Evolutionary conservation across 139 green algal genomes (phyloP), one percentile per base, ranked within the genome.

Genomic region (Chara braunii): DNA sequence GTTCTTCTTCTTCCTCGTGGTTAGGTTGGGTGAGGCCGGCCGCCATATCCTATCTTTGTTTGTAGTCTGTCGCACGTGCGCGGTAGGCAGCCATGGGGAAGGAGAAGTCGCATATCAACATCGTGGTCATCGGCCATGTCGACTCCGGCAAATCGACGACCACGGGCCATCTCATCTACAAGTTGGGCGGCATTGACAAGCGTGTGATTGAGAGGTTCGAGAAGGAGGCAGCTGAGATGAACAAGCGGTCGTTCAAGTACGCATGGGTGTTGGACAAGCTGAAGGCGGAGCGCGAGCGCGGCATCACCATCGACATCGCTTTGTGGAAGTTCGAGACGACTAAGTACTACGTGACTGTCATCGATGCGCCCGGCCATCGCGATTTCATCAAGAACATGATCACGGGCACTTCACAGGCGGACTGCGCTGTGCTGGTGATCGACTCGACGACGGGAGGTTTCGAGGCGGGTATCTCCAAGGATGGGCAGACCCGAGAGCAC

Each of bases 321-420:
- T 94, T 91, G 83, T 95, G 95, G 90, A 91, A 99, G 91, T 97
- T 99, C 86, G 94, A 94, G 86, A 99, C 93, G 2, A 85, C 88
- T 32, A 95, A 92, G 58, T 98, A 87, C 78, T 89, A 97, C 88
- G 97, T 92, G 89, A 99, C 93, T 68, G 86, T 83, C 45, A 84
- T 84, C 56, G 78, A 84, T 53, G 75, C 78, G 31, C 78, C 79
- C 26, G 87, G 92, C 68, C 92, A 97, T 81, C 77, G 92, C 43
- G 93, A 99, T 81, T 99, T 99, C 86, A 98, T 98, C 83, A 99
- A 99, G 91, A 99, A 99, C 87, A 99, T 99, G 93, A 99, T 99
- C 82, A 95, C 92, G 57, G 93, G 91, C 66, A 74, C 62, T 29
- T 68, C 62, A 23, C 70, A 78, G 57, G 57, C 57, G 11, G 57